Base-by-base conservation (phyloP, 495 filamentous ascomycete species). In the Chaetomium fimeti region DNA sequence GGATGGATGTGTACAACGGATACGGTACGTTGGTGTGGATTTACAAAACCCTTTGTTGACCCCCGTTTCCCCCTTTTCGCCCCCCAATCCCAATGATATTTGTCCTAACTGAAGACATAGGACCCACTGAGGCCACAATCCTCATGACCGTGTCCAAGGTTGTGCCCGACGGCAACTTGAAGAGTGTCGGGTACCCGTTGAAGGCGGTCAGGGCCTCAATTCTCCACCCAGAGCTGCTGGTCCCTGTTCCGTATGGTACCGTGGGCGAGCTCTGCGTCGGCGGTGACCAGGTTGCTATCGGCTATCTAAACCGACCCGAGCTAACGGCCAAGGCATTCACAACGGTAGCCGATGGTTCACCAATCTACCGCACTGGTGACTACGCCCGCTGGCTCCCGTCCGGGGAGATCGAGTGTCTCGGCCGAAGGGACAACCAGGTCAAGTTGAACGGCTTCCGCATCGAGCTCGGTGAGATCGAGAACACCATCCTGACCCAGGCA, bases 401-500 rank as follows among this genome's bases (percentile, higher is more conserved):
- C 3, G 43, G 43, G 2, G 43, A 47, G 12, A 47, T 47, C n/a
- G 43, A 47, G 43, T 47, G 43, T n/a, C 43, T 47, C 16, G 43
- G 43, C 15, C 43, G 43, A 20, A 18, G 43, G 5, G 43, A 47
- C 43, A 47, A 47, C n/a, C 43, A 47, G 12, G 43, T 47, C 43
- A 47, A 47, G n/a, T 15, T 47, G n/a, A 47, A 47, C 43, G 43
- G 43, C 43, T 47, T 47, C 43, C 43, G 43, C 16, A 47, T 47
- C 16, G 43, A 47, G 43, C 43, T 47, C 43, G 43, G 43, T n/a
- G 43, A 47, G 43, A 47, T 47, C 16, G 43, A 47, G 43, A 47
- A 20, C 43, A 47, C 43, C 16, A 47, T 47, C n/a, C 16, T 47
- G 3, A 20, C 8, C 16, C 43, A 20, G 4, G 43, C 43, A 18